Evolutionary conservation across 2,329 filamentous ascomycete species (phyloP).

Genomic region (Raffaelea albimanens): DNA sequence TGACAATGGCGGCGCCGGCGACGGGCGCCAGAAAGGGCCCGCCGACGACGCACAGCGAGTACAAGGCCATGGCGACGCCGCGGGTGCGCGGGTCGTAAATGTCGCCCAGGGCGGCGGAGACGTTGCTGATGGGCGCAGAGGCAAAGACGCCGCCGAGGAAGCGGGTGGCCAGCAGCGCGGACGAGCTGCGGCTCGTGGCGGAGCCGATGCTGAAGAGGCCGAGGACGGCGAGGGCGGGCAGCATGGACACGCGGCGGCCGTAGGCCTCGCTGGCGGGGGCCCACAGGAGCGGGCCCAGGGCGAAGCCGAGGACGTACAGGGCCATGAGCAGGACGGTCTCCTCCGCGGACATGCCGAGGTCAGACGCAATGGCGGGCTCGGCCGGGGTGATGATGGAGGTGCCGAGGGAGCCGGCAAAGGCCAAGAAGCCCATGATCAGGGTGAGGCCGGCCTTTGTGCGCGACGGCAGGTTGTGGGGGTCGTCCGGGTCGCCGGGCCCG

Average conservation of each 20-base stretch:
- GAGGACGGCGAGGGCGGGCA: constrained; percentile 30
- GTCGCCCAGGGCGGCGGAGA: constrained; percentile 54
- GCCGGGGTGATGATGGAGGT: constrained; percentile 42
- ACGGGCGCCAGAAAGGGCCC: constrained; percentile 31
- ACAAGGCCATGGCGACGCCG: constrained; percentile 40
- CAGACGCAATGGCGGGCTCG: constrained; percentile 27
- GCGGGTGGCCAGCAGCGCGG: constrained; percentile 52
- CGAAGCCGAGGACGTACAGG: constrained; percentile 32
- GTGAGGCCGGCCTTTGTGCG: constrained; percentile 37
- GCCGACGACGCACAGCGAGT: constrained; percentile 26
- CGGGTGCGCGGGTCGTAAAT: constrained; percentile 46
- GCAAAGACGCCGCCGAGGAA: constrained; percentile 58
- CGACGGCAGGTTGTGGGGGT: constrained; percentile 36
- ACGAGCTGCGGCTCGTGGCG: constrained; percentile 34
- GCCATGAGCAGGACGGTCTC: constrained; percentile 34
- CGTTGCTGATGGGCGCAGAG: constrained; percentile 54
- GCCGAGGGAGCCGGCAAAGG: constrained; percentile 37
- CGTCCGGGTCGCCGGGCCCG: constrained; percentile 25
- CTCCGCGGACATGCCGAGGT: constrained; percentile 31
- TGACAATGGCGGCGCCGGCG: constrained; percentile 27
- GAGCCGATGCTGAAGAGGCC: constrained; percentile 36
- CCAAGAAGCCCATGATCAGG: constrained; percentile 37
- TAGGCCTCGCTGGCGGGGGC: constrained; percentile 34
- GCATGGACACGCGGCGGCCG: constrained; percentile 32
- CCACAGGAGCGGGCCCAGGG: constrained; percentile 29